Conservation (phyloP, 768 basidiomycete species). For the Tricholoma flavovirens region DNA sequence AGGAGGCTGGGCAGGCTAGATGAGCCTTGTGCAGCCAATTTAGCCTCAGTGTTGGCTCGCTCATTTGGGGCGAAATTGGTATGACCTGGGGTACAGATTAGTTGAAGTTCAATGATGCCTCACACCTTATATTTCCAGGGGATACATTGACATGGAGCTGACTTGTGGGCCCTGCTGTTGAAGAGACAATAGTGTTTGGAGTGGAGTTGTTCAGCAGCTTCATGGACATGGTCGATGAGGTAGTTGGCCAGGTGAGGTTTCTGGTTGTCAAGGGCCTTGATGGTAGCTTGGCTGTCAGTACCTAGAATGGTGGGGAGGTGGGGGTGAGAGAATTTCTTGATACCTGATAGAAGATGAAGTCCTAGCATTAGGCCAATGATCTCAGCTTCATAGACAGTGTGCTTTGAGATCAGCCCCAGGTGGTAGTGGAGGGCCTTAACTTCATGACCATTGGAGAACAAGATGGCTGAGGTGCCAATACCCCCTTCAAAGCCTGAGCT, state of each 20-base stretch:
- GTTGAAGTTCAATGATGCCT: not conserved
- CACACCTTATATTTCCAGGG: not conserved
- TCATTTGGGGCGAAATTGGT: slow-evolving; percentile 9
- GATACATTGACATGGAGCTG: not conserved
- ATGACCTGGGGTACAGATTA: slow-evolving; percentile 9
- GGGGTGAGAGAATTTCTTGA: no score
- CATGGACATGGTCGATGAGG: slow-evolving; percentile 4
- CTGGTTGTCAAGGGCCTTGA: no score
- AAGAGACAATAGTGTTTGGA: not conserved
- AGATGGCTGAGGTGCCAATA: slow-evolving; percentile 5
- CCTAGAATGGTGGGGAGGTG: no score
- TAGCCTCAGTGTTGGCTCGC: slow-evolving; percentile 6
- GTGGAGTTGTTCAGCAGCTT: slow-evolving; percentile 1
- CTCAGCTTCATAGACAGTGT: slow-evolving; percentile 8
- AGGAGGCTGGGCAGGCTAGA: slow-evolving; percentile 4
- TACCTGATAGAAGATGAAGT: slow-evolving; percentile 4
- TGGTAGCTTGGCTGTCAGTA: no score
- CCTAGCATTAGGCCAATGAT: slow-evolving; percentile 4
- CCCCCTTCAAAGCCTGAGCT: no score
- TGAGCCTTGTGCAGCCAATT: not conserved
- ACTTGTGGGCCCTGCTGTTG: not conserved
- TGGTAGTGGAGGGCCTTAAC: not conserved
- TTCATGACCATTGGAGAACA: not conserved
- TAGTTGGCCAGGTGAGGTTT: slow-evolving; percentile 7
- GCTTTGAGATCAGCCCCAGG: not conserved